Evolutionary conservation across 225 moss, liverwort and hornwort species (phyloP).

Genomic region (Climacium dendroides): DNA sequence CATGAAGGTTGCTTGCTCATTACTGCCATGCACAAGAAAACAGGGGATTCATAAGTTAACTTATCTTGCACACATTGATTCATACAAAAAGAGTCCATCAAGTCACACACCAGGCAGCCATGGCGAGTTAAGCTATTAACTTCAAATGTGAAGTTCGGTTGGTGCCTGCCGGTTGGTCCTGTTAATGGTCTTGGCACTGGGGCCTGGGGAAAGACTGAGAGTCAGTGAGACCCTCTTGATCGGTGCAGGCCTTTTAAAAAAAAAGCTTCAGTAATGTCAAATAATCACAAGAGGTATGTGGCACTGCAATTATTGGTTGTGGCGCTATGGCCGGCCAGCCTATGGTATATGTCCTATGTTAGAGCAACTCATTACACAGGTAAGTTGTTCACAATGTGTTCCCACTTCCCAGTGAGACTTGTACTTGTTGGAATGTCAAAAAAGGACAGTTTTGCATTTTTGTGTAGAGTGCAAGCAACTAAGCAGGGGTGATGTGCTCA

Average conservation of each 20-base stretch:
- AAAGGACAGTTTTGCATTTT: not conserved
- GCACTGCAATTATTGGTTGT: not conserved
- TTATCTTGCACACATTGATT: not conserved
- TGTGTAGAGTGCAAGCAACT: not conserved
- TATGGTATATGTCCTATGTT: too few relatives aligned
- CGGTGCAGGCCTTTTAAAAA: not conserved
- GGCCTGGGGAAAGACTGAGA: not conserved
- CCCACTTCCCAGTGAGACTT: too few relatives aligned
- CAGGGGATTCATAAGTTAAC: rapidly evolving
- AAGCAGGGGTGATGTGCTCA: not conserved
- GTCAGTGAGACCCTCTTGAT: too few relatives aligned
- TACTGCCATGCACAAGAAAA: not conserved
- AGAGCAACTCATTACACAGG: not conserved
- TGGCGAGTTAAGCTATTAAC: not conserved
- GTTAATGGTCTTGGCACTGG: not conserved
- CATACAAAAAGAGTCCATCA: not conserved
- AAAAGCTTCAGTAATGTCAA: not conserved
- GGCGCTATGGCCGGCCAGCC: not conserved
- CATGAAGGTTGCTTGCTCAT: not conserved
- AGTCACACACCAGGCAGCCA: too few relatives aligned
- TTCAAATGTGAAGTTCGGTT: not conserved
- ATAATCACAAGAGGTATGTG: not conserved
- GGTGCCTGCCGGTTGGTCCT: not conserved
- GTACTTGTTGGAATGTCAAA: not conserved
- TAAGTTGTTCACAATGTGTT: too few relatives aligned